These are phyloP conservation scores for Flaveria bidentis DNA, from an alignment of 129 eudicot genomes.

Conservation along the genomic window DNA sequence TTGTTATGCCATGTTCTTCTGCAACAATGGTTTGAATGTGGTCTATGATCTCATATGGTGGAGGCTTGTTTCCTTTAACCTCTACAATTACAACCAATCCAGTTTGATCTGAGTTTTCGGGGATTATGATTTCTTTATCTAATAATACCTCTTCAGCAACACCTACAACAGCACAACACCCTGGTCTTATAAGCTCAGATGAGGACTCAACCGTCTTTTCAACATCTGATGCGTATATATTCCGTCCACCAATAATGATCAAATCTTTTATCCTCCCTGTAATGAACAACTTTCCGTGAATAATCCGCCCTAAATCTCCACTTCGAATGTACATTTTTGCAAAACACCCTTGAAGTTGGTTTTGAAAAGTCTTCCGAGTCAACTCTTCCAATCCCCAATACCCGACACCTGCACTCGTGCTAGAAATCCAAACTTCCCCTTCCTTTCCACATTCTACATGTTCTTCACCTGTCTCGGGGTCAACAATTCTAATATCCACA, in stretches of 20 bases:
- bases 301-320: slow-evolving; percentile 49
- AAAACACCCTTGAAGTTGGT: slow-evolving; percentile 22
- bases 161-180: slow-evolving; percentile 52
- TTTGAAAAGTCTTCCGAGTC: slow-evolving; percentile 40
- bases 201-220: slow-evolving; percentile 54
- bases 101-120: slow-evolving; percentile 38
- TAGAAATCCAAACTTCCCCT: slow-evolving; percentile 53
- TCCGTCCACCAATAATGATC: slow-evolving; percentile 50
- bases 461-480: slow-evolving; percentile 45
- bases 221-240: slow-evolving; percentile 48
- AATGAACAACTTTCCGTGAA: slow-evolving; percentile 41
- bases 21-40: slow-evolving; percentile 29
- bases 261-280: slow-evolving; percentile 53
- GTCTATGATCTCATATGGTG: slow-evolving; percentile 26
- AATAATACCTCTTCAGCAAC: slow-evolving; percentile 43
- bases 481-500: slow-evolving; percentile 41
- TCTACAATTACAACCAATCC: slow-evolving; percentile 51
- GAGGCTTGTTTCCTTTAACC: slow-evolving; percentile 37
- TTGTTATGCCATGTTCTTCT: slow-evolving; percentile 50
- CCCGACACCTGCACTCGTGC: slow-evolving; percentile 54
- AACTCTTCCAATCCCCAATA: slow-evolving; percentile 52
- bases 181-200: slow-evolving; percentile 45
- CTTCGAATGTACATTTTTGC: slow-evolving; percentile 43
- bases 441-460: slow-evolving; percentile 41
- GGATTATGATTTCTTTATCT: slow-evolving; percentile 35